Evolutionary conservation across 495 filamentous ascomycete genomes (phyloP).

Genomic region (Xylaria acuta): DNA sequence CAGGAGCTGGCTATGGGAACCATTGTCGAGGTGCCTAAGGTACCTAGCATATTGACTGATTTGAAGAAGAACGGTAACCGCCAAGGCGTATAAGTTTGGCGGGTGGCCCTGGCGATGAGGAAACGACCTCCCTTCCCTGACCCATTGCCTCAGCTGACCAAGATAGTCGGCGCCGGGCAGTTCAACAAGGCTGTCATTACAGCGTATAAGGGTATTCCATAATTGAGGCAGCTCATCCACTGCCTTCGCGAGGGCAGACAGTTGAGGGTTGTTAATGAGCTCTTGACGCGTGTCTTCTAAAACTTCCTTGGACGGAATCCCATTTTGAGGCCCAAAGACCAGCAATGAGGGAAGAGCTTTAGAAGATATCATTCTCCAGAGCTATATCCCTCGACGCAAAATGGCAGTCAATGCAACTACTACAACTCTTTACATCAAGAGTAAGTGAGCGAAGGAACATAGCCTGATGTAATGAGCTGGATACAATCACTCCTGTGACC

Average conservation of each 20-base stretch:
- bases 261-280: slow-evolving; percentile 9
- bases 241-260: slow-evolving; percentile 13
- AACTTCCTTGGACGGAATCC: slow-evolving; percentile 13
- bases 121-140: neutral
- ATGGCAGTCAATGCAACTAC: neutral
- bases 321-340: slow-evolving; percentile 28
- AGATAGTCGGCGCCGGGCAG: slow-evolving; percentile 1
- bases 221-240: slow-evolving; percentile 25
- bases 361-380: neutral
- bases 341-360: slow-evolving; percentile 19
- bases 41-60: slow-evolving; percentile 26
- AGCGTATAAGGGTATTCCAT: slow-evolving; percentile 15
- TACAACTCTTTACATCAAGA: slow-evolving; percentile 7
- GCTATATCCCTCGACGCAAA: neutral
- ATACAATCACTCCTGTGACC: neutral
- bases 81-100: slow-evolving; percentile 4
- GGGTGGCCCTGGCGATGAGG: neutral
- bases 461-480: neutral
- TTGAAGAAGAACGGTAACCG: slow-evolving; percentile 24
- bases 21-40: slow-evolving; percentile 6
- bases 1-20: neutral
- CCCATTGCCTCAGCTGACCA: slow-evolving; percentile 1
- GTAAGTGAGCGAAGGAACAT: neutral
- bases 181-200: neutral
- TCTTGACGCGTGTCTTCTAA: slow-evolving; percentile 21